Conservation (phyloP, 2,329 filamentous ascomycete genomes). For the Gliomastix tumulicola region DNA sequence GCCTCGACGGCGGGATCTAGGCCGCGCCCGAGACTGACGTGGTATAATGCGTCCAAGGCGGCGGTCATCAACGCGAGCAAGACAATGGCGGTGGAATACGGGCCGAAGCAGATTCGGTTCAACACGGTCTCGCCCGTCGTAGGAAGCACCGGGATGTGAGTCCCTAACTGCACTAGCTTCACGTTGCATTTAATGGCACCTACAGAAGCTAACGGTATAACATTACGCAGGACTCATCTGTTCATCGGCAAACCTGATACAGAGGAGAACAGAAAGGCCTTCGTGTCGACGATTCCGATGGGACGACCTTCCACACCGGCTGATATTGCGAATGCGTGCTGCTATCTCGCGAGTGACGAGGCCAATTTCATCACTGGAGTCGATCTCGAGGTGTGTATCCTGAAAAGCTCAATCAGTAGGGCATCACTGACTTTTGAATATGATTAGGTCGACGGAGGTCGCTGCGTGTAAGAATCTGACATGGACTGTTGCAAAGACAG, state of each 20-base stretch:
- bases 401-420: too few species aligned
- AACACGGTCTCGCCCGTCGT: slow-evolving; percentile 5
- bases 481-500: too few species aligned
- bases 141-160: slow-evolving; percentile 36
- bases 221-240: background rate
- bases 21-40: slow-evolving; percentile 2
- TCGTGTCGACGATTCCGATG: slow-evolving; percentile 3
- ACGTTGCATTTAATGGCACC: too few species aligned
- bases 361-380: slow-evolving; percentile 6
- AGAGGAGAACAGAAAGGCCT: slow-evolving; percentile 2
- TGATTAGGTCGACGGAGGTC: background rate
- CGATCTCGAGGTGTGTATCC: slow-evolving; percentile 6
- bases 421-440: too few species aligned
- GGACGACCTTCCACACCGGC: slow-evolving; percentile 1
- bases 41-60: slow-evolving; percentile 7
- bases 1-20: slow-evolving; percentile 4
- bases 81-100: slow-evolving; percentile 7
- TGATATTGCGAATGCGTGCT: slow-evolving; percentile 5
- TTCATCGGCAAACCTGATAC: slow-evolving; percentile 4
- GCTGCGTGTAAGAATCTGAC: background rate
- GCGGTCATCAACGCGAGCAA: slow-evolving; percentile 3
- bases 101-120: slow-evolving; percentile 4
- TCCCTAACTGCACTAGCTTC: too few species aligned
- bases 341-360: slow-evolving; percentile 4
- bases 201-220: too few species aligned